phyloP scores from a whole-genome alignment of 768 basidiomycete genomes.

The Boletellus sp. region DNA sequence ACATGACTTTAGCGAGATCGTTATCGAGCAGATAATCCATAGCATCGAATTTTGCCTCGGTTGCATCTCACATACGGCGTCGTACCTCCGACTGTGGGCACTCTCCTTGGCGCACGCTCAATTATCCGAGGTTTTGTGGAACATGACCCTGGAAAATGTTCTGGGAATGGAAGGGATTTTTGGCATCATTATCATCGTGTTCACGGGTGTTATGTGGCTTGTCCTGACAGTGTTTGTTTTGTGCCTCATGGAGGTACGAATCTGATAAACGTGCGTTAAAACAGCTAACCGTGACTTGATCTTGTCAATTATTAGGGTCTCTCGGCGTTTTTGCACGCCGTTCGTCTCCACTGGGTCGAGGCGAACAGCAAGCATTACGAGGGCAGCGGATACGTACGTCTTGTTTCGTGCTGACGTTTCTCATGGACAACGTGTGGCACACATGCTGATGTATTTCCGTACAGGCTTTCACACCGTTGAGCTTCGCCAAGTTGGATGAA shows the following conservation, averaged over 20 bases:
- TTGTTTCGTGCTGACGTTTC: constrained; percentile 8
- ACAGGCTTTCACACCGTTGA: constrained; percentile 48
- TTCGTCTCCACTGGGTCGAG: constrained; percentile 97
- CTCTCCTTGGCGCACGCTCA: constrained; percentile 97
- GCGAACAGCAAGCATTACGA: constrained; percentile 95
- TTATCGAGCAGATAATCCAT: constrained; percentile 97
- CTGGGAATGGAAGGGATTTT: constrained; percentile 63
- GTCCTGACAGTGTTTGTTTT: constrained; percentile 68
- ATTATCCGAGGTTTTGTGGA: constrained; percentile 90
- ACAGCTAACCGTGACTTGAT: constrained; percentile 8
- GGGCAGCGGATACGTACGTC: constrained; percentile 83
- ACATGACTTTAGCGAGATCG: constrained; percentile 91
- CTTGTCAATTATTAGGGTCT: constrained; percentile 56
- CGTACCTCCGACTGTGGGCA: constrained; percentile 93
- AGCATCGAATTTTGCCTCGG: constrained; percentile 99
- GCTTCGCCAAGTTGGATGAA: constrained; percentile 43
- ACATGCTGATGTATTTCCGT: constrained; percentile 25
- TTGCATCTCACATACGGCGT: constrained; percentile 96
- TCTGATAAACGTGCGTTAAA: constrained; percentile 16
- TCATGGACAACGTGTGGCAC: constrained; percentile 21
- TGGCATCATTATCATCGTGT: constrained; percentile 49
- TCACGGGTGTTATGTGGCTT: constrained; percentile 75
- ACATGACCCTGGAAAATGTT: constrained; percentile 71
- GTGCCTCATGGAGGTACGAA: constrained; percentile 90
- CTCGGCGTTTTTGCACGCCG: constrained; percentile 93